Evolutionary conservation across 2,329 filamentous ascomycete species (phyloP), one percentile per base, ranked within the genome.

Genomic region (Ploettnerulaceae sp.): DNA sequence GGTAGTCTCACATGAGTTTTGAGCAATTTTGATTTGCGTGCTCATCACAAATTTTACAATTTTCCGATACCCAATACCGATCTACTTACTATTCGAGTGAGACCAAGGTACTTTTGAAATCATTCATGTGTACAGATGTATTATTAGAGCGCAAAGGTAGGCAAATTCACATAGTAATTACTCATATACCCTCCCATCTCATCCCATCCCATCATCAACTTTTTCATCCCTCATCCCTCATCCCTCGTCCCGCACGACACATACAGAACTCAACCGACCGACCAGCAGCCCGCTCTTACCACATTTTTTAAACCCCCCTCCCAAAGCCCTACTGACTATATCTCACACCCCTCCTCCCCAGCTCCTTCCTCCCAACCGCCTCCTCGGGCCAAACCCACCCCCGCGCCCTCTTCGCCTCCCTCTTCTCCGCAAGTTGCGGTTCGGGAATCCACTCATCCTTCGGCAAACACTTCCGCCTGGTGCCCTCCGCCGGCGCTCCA

Each of bases 351-450:
- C 80, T 71, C 70, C 79, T 81, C 4, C 81, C 82, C 42, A 84
- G 71, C 69, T 90, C 85, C 67, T 86, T 82, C 59, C 84, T 73
- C 7, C 81, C 81, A 8, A 89, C 71, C 3, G 81, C 72, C 59
- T 89, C 86, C 59, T 89, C 84, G 1, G 86, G 86, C 68, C 81
- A 76, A 1, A 88, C 77, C 86, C 86, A 90, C 0, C 85, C 86
- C 22, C 86, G 69, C 2, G 77, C 73, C 17, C 84, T 69, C 76
- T 89, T 89, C 15, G 84, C 82, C 67, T 86, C 82, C 48, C 79
- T 71, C 81, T 86, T 93, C 77, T 86, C 84, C 24, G 75, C 82
- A 57, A 79, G 72, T 70, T 82, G 86, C 40, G 79, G 81, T 69
- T 73, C 80, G 7, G 86, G 84, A 68, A 90, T 88, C 86, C 86